Percentiles rank a stretch among this genome's conserved stretches.
Evolutionary conservation across 768 basidiomycete species (phyloP).

Genomic region (Lactarius sanguifluus): DNA sequence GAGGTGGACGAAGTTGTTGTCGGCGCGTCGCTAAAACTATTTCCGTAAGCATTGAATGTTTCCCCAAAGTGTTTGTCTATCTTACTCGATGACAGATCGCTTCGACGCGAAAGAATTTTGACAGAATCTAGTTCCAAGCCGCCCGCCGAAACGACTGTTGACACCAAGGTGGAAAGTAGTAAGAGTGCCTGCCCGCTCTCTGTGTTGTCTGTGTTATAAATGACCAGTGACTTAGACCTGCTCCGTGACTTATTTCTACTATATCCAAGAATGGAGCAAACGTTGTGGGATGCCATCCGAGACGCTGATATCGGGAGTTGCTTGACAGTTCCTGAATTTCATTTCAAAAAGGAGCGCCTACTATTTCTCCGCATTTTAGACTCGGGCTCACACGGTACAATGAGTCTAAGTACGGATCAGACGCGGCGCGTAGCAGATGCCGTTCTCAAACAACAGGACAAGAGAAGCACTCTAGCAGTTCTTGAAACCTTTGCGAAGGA

Average conservation of each 20-base stretch:
- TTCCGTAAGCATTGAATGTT: not conserved
- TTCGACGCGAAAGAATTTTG: not conserved
- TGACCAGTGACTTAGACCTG: not conserved
- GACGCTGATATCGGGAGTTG: not conserved
- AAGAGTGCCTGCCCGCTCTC: not conserved
- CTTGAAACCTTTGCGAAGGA: too few species aligned
- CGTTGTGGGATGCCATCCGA: not conserved
- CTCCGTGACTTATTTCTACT: conserved; percentile 1
- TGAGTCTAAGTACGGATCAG: not conserved
- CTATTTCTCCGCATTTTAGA: not conserved
- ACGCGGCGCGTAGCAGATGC: not conserved
- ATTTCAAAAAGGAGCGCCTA: conserved; percentile 5
- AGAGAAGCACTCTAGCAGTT: too few species aligned
- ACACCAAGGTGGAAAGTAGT: not conserved
- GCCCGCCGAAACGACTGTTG: not conserved
- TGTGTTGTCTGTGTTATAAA: not conserved
- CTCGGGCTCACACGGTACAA: not conserved
- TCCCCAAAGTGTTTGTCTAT: not conserved
- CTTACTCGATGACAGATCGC: not conserved
- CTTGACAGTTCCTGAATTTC: not conserved
- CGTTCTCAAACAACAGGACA: too few species aligned
- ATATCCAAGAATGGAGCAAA: not conserved
- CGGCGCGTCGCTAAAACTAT: not conserved
- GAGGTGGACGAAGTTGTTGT: fast-evolving
- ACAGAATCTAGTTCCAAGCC: not conserved